Evolutionary conservation across 805 yeast genomes (phyloP).

Genomic region (Debaryomyces prosopidis): DNA sequence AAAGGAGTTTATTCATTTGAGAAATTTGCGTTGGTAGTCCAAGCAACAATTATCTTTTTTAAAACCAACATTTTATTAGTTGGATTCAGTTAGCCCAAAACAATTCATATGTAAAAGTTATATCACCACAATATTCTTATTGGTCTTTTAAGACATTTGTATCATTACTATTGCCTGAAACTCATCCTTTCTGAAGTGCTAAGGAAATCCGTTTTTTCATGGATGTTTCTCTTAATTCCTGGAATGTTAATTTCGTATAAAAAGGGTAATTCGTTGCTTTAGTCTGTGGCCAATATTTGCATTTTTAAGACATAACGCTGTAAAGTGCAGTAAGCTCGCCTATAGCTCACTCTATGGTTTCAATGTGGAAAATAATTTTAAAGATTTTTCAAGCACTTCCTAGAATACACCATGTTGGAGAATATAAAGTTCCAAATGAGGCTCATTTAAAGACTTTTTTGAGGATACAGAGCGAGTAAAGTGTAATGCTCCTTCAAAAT

Average conservation of each 20-base stretch:
- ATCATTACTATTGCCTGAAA: slow-evolving; percentile 7
- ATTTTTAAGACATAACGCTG: slow-evolving; percentile 5
- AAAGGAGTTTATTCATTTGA: slow-evolving; percentile 9
- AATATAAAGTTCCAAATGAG: too few relatives aligned
- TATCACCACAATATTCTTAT: slow-evolving; percentile 14
- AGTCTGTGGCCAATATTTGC: slow-evolving; percentile 10
- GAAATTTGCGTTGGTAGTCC: slow-evolving; percentile 12
- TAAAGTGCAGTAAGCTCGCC: slow-evolving; percentile 12
- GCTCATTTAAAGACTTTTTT: too few relatives aligned
- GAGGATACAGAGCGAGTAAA: too few relatives aligned
- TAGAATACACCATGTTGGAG: too few relatives aligned
- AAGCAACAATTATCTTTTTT: slow-evolving; percentile 7
- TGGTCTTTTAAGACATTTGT: slow-evolving; percentile 13
- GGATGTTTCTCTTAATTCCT: slow-evolving; percentile 1
- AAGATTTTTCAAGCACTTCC: slow-evolving; percentile 1
- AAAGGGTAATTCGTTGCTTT: slow-evolving; percentile 8
- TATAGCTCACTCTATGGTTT: slow-evolving; percentile 11
- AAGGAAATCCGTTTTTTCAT: slow-evolving; percentile 4
- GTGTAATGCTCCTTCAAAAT: too few relatives aligned
- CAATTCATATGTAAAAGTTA: slow-evolving; percentile 10
- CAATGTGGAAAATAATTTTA: slow-evolving; percentile 7
- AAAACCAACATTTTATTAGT: slow-evolving; percentile 8
- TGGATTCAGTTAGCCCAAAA: slow-evolving; percentile 14
- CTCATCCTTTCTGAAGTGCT: slow-evolving; percentile 13
- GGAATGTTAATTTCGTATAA: slow-evolving; percentile 11